Percentiles rank a stretch among this genome's conserved stretches.
Conservation (phyloP, 257 asterid genomes). For the Marsdenia floribunda region DNA sequence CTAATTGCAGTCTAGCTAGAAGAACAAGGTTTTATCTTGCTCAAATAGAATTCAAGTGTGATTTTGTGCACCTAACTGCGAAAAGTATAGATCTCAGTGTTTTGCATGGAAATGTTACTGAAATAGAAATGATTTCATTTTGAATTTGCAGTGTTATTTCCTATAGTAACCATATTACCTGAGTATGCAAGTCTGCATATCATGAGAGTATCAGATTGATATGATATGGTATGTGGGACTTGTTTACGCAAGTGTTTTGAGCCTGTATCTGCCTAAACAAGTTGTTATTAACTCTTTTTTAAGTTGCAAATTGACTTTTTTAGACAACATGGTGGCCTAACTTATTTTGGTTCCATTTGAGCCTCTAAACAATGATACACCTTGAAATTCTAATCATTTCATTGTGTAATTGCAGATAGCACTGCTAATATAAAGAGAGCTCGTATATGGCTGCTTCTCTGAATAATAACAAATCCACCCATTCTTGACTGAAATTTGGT, state of each 20-base stretch:
- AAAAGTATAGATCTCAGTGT: not conserved
- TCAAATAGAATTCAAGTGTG: not conserved
- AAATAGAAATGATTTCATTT: not conserved
- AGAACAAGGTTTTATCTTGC: not conserved
- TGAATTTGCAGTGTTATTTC: not conserved
- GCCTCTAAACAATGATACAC: not conserved
- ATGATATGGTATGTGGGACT: not conserved
- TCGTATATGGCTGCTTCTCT: not conserved
- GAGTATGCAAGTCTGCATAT: not conserved
- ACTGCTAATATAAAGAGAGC: not conserved
- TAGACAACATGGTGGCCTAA: not conserved
- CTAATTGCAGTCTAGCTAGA: not conserved
- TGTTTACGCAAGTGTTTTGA: not conserved
- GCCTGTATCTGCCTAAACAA: not conserved
- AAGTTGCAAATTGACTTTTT: not conserved
- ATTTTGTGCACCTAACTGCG: not conserved
- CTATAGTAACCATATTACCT: not conserved
- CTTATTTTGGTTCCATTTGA: not conserved
- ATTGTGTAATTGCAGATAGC: not conserved
- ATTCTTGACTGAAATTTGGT: not conserved
- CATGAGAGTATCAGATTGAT: not conserved
- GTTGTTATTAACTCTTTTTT: not conserved
- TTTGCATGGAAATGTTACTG: not conserved
- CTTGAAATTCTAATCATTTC: not conserved
- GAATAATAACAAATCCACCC: not conserved